These are phyloP conservation scores for Cytospora chrysosperma DNA, from an alignment of 2,329 filamentous ascomycete genomes.

Conservation along the genomic window DNA sequence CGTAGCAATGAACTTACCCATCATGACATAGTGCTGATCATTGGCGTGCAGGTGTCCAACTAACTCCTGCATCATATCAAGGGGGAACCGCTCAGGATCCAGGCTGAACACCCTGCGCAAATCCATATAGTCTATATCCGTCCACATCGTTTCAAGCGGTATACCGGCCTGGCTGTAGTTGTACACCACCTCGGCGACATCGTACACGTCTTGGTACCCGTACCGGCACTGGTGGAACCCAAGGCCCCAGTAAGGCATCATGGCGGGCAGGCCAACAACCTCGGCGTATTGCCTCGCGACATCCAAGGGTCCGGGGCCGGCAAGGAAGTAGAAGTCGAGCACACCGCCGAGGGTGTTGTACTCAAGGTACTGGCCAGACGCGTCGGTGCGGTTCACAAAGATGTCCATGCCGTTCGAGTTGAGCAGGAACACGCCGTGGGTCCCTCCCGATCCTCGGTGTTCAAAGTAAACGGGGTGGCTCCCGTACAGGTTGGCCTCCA, in stretches of 20 bases:
- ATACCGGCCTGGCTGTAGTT: conserved; percentile 67
- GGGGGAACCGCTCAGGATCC: conserved; percentile 62
- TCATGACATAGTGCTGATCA: conserved; percentile 70
- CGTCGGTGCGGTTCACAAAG: conserved; percentile 63
- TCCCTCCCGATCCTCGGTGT: conserved; percentile 54
- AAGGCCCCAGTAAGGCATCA: conserved; percentile 65
- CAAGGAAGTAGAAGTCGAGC: conserved; percentile 68
- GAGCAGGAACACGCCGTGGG: conserved; percentile 67
- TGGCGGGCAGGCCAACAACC: conserved; percentile 54
- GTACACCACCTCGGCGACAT: conserved; percentile 64
- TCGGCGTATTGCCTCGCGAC: conserved; percentile 60
- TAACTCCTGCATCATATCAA: conserved; percentile 62
- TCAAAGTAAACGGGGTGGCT: conserved; percentile 76
- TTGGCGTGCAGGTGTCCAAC: conserved; percentile 65
- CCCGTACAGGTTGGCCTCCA: conserved; percentile 67
- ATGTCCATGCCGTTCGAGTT: conserved; percentile 79
- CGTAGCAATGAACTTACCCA: conserved; percentile 39
- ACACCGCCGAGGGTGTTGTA: conserved; percentile 79
- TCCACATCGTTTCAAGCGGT: conserved; percentile 70
- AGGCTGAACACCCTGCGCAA: conserved; percentile 60
- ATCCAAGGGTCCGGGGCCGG: conserved; percentile 57
- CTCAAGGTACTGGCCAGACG: conserved; percentile 67
- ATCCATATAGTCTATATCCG: conserved; percentile 63
- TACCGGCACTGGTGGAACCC: conserved; percentile 65
- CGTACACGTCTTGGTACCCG: conserved; percentile 63